Evolutionary conservation across 495 filamentous ascomycete genomes (phyloP), one percentile per base, ranked within the genome.

Genomic region (Neurospora sp.): DNA sequence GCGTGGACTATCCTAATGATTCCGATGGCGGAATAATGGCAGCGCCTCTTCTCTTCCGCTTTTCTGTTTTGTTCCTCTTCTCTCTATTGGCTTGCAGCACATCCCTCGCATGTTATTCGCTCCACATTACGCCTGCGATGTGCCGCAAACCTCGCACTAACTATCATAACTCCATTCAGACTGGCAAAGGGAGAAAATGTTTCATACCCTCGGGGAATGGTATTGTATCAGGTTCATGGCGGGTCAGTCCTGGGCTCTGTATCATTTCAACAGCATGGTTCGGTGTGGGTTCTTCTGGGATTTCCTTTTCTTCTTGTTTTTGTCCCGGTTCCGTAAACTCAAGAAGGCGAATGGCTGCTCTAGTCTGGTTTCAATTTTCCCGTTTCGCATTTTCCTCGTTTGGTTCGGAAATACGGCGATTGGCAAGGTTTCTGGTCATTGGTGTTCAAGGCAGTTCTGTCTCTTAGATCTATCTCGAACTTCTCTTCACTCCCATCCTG

Each of bases 1-100:
- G 74, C 75, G 71, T 73, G 77, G 69, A 73, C 44, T 77, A 71
- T 39, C 75, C 74, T 79, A 78, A 79, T 78, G 70, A 77, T 74
- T 69, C 72, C 69, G 69, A 66, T 71, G 37, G 48, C 46, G 74
- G 42, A 69, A 75, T 38, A 59, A 69, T 54, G 73, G 73, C 39
- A 70, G 73, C 72, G 69, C 40, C 73, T 76, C 46, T 74, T 41
- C 72, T 74, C 74, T 69, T 76, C 38, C 38, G 40, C 18, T 72
- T 75, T 75, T 71, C 2, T 71, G 69, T 69, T 41, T 38, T 18
- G 66, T 9, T 18, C 54, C 54, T 66, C 54, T 66, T 66, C 54
- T 66, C 31, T 66, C 54, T 18, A 35, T 35, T 35, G 27, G 54
- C 54, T 66, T 66, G 66, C 70, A 39, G 59, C 39, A 40, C 16